These are phyloP conservation scores for Trichocomaceae sp. DNA, from an alignment of 2,329 filamentous ascomycete genomes.

Conservation along the genomic window DNA sequence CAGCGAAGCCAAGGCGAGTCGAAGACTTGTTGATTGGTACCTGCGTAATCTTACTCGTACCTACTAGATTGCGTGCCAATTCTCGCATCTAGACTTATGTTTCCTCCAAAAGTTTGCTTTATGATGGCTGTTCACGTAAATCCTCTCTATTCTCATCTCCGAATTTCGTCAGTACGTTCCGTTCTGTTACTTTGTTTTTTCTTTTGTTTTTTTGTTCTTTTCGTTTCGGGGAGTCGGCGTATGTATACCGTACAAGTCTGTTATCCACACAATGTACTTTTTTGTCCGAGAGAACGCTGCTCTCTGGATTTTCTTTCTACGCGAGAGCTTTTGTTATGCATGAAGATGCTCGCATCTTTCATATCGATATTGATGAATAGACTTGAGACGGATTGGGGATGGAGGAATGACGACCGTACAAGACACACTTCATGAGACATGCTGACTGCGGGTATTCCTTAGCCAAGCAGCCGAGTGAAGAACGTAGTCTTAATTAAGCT, in stretches of 20 bases:
- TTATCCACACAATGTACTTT: constrained; percentile 8
- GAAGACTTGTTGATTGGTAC: constrained; percentile 98
- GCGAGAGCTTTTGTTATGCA: background rate
- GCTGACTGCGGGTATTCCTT: background rate
- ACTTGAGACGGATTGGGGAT: background rate
- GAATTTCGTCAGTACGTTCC: too few relatives aligned
- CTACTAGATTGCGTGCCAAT: constrained; percentile 52
- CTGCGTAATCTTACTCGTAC: constrained; percentile 92
- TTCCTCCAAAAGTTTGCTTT: constrained; percentile 11
- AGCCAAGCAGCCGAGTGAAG: too few relatives aligned
- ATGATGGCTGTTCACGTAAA: constrained; percentile 1
- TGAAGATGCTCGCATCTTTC: background rate
- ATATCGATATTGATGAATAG: background rate
- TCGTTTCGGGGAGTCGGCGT: constrained; percentile 13
- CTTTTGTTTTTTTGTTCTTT: constrained; percentile 11
- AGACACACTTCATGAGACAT: background rate
- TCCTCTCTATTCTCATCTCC: constrained; percentile 10
- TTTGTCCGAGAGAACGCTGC: background rate
- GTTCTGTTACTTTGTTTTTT: background rate
- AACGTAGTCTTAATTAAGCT: background rate
- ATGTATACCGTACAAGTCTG: constrained; percentile 2
- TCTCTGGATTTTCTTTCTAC: background rate
- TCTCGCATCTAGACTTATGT: constrained; percentile 12
- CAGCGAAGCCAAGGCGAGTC: constrained; percentile 95
- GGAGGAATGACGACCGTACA: background rate